Evolutionary conservation across 257 asterid genomes (phyloP), one percentile per base, ranked within the genome.

Genomic region (Solanum chaucha): DNA sequence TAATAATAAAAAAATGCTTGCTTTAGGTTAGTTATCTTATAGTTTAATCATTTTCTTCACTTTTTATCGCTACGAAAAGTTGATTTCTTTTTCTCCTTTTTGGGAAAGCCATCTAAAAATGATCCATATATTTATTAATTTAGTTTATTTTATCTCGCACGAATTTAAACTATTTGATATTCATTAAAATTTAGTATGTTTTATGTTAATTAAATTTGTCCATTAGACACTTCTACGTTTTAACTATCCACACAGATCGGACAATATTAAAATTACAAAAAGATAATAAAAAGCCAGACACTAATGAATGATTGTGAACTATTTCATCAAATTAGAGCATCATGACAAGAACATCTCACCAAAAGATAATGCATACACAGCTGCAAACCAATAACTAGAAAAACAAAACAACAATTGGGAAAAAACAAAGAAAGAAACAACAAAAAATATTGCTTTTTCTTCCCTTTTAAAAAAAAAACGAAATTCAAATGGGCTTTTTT

Each of bases 401-500:
- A 78, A 46, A 17, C 10, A 28, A 80, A 48, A 48, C 10, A 19
- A 80, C 85, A 80, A 80, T 26, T 24, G 64, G 3, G 1, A 17
- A 26, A 46, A 73, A 13, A 44, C 17, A 35, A 73, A 78, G 40
- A 78, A 80, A 80, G 41, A 80, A 26, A 80, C 17, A 80, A 19
- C 85, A 80, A 46, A 78, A 44, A 28, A 14, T 4, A 10, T 44
- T 15, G 67, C 1, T 28, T 80, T 80, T 80, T 46, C 40, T 26
- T 80, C 5, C 38, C 6, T 6, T 4, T 40, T 40, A 32, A 32
- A 40, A 40, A 46, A 55, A 64, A 64, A 13, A 8, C 1, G 38
- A 80, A 22, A 75, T 75, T 75, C 83, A n/a, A 75, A 75, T 40
- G 59, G 59, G 83, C 59, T n/a, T 75, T 75, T 75, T 65, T 38